These are phyloP conservation scores for Sphagnum contortum DNA, from an alignment of 225 moss, liverwort and hornwort species.

Conservation along the genomic window DNA sequence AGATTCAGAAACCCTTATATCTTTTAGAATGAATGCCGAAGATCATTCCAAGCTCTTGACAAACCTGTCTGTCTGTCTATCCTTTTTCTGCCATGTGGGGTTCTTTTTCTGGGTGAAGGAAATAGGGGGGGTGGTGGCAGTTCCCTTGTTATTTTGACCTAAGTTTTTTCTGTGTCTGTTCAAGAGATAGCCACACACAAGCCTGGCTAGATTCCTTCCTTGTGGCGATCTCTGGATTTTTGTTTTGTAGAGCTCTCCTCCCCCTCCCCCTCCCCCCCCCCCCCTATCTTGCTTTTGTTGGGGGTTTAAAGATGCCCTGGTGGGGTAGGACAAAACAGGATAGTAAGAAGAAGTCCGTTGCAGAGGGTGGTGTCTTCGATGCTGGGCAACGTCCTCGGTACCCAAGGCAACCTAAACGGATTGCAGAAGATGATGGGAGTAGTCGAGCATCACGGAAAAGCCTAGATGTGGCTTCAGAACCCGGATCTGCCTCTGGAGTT, in stretches of 20 bases:
- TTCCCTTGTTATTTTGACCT: no score
- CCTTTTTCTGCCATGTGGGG: no score
- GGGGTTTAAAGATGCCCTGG: constrained; percentile 90
- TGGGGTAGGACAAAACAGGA: constrained; percentile 67
- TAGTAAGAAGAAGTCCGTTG: constrained; percentile 72
- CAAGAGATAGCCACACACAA: no score
- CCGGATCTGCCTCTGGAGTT: constrained; percentile 73
- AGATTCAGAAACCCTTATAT: no score
- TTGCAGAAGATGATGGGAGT: constrained; percentile 48
- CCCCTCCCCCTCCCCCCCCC: constrained; percentile 16
- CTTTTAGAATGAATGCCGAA: no score
- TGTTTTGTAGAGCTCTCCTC: background rate
- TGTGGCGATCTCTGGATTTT: no score
- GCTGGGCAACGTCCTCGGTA: constrained; percentile 50
- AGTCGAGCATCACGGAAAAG: constrained; percentile 54
- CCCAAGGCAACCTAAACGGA: constrained; percentile 31
- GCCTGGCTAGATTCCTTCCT: no score
- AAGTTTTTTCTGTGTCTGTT: no score
- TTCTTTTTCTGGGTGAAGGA: no score
- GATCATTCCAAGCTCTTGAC: no score
- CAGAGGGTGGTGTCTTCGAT: constrained; percentile 40
- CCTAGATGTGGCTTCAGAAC: constrained; percentile 68
- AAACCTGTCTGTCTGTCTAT: no score
- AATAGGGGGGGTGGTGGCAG: no score
- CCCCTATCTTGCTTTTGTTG: constrained; percentile 7